Evolutionary conservation across 2,329 filamentous ascomycete genomes (phyloP).

Genomic region (Ceratocystiopsis minuta): DNA sequence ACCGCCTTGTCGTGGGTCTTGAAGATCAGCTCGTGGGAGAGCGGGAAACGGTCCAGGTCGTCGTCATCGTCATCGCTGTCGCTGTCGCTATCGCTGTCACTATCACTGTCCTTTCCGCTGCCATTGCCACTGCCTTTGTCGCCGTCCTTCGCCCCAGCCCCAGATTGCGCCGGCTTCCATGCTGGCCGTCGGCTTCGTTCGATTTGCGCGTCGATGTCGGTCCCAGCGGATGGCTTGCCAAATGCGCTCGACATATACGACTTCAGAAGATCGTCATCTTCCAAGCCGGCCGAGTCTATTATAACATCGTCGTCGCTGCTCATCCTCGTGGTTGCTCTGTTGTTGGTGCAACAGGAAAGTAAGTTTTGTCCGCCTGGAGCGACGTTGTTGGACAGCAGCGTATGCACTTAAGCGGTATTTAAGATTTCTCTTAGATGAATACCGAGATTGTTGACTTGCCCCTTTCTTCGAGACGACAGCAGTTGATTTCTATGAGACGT

Average conservation of each 20-base stretch:
- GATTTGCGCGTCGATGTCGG: constrained; percentile 65
- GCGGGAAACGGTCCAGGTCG: constrained; percentile 74
- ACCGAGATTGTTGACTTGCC: too few species aligned
- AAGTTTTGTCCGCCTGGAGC: too few species aligned
- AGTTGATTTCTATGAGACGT: too few species aligned
- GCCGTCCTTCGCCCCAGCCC: constrained; percentile 14
- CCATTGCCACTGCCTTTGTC: constrained; percentile 9
- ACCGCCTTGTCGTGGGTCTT: constrained; percentile 84
- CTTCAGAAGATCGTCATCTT: constrained; percentile 51
- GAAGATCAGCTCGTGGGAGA: constrained; percentile 81
- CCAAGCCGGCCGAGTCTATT: constrained; percentile 35
- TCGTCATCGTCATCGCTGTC: constrained; percentile 45
- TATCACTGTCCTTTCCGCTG: constrained; percentile 6
- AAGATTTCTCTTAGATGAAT: too few species aligned
- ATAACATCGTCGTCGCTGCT: constrained; percentile 42
- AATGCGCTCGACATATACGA: constrained; percentile 69
- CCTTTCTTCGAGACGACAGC: too few species aligned
- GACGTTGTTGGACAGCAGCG: too few species aligned
- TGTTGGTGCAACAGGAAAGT: too few species aligned
- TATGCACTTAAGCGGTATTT: too few species aligned
- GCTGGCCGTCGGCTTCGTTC: constrained; percentile 52
- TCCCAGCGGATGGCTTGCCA: constrained; percentile 58
- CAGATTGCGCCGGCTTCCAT: constrained; percentile 16
- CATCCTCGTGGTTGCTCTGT: constrained; percentile 10
- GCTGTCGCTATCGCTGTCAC: constrained; percentile 14